Base-by-base conservation (phyloP, 2,329 filamentous ascomycete species). In the Sporothrix luriei region DNA sequence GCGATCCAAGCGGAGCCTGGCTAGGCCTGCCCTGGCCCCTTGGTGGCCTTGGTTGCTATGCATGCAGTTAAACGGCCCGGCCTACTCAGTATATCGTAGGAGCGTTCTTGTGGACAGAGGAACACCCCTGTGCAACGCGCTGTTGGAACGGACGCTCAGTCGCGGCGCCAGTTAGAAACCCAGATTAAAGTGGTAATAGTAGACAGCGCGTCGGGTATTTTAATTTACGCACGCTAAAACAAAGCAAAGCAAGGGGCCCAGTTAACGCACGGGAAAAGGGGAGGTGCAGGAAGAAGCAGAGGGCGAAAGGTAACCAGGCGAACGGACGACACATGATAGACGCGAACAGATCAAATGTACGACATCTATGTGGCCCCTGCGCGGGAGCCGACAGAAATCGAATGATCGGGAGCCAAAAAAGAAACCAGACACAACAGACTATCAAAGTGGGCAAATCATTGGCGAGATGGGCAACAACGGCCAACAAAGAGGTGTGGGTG, bases 191-290 rank as follows among this genome's bases (percentile, higher is more conserved):
- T n/a, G n/a, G n/a, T 55, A n/a, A 21, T 13, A 57, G 62, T 38
- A 29, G 26, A 54, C 64, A 33, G 65, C 64, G 64, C 54, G 51
- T 57, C 51, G 65, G 62, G 51, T 55, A 67, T 55, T 67, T 66
- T 67, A 67, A 67, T 55, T 67, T 67, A 67, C 51, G 65, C 65
- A 67, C 65, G 65, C 65, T 67, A 67, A 55, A 33, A 21, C 46
- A 48, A 46, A 67, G 51, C 33, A 51, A 57, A 21, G 38, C 46
- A 55, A 67, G 51, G 65, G 65, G 29, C 24, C 24, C 21, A 54
- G 64, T 38, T 24, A 33, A 54, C 49, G 49, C 62, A 33, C 48
- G 48, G 62, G 26, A 57, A 67, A 67, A 59, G 52, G 49, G 43
- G 52, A 48, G 26, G 43, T 13, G 59, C 48, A 26, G 38, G 26